A percentile compares a stretch with the other conserved stretches of the same genome.
Conservation (phyloP, 1,284 basidiomycete species). For the Apiotrichum sp. region DNA sequence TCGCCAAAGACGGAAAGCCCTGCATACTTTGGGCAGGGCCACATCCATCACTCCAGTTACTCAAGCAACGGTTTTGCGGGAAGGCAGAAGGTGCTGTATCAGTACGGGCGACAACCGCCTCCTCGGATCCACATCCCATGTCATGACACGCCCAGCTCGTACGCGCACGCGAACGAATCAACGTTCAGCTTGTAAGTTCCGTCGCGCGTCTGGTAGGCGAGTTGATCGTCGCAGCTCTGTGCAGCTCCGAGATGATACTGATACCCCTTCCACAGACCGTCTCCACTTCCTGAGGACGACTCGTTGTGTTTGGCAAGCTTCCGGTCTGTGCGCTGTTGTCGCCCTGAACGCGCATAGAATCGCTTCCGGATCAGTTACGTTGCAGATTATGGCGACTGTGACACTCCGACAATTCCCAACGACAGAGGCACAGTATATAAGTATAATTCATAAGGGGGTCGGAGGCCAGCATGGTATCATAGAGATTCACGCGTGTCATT, state of each 20-base stretch:
- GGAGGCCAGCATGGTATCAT: no score
- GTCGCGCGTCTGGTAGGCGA: neutral
- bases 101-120: neutral
- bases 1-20: no score
- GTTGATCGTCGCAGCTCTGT: no score
- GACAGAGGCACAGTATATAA: no score
- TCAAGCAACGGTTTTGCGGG: neutral
- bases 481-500: no score
- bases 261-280: neutral
- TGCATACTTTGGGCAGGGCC: neutral
- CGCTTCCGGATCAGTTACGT: no score
- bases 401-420: no score
- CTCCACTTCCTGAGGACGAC: neutral
- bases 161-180: neutral
- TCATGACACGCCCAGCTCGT: neutral
- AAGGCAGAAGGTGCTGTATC: neutral
- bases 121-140: neutral
- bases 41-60: neutral
- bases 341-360: no score
- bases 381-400: no score
- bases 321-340: neutral
- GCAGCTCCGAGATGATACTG: no score
- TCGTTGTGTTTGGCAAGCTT: neutral
- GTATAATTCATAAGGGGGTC: no score
- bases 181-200: constrained; percentile 1